Evolutionary conservation across 1,284 basidiomycete species (phyloP), one percentile per base, ranked within the genome.

Genomic region (Rhodotorula sp.): DNA sequence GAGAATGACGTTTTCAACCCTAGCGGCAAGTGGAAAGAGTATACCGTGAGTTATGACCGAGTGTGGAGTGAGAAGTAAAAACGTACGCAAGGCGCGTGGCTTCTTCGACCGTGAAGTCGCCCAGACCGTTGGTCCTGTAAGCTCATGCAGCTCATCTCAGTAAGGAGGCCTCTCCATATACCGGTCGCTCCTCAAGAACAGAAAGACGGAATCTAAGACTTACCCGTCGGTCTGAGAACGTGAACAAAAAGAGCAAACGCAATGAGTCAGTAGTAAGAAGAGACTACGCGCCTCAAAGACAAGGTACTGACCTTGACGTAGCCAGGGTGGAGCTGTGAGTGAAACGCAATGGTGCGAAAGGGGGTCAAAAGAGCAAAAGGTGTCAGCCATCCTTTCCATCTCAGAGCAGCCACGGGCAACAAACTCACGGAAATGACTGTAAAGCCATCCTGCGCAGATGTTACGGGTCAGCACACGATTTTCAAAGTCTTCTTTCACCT

Each of bases 1-100:
- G 29, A 60, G 59, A 45, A 60, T 48, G 18, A 60, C n/a, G 59
- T 60, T 60, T 20, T 60, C 46, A 26, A 42, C 24, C 12, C 59
- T 60, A 10, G 42, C 10, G 42, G 10, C 26, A 14, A 1, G 37
- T 22, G n/a, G 22, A 7, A n/a, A 14, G 14, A 26, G 8, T 14
- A 26, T n/a, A 29, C n/a, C 24, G 22, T n/a, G 24, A 8, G 14
- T 53, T 1, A 24, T n/a, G 14, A 7, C 51, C 24, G 33, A 33
- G 33, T 33, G 7, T 37, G 37, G 10, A n/a, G 44, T n/a, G 44
- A 12, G 7, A 26, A 24, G 29, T 4, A n/a, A 29, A 6, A 60
- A 37, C 59, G 8, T 26, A 60, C 59, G 59, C 59, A 10, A 44
- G 12, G 26, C 46, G 45, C 29, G 26, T 30, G 18, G 59, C 59